Evolutionary conservation across 345 rosid genomes (phyloP).

Genomic region (Salix brachista): DNA sequence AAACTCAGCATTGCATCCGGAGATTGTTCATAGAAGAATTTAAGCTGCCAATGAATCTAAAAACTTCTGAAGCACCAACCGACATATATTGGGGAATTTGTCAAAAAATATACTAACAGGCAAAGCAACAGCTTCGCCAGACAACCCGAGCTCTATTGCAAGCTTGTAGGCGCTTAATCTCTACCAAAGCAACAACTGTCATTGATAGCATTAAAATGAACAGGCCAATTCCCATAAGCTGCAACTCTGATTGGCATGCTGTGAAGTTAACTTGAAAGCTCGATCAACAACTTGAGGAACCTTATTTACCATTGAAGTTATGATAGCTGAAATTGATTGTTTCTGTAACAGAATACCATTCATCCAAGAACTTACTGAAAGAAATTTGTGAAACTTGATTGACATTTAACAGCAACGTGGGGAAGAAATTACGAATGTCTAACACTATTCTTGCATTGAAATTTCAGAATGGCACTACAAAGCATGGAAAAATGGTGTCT

Average conservation of each 20-base stretch:
- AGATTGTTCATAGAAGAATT: constrained; percentile 27
- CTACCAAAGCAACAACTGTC: constrained; percentile 51
- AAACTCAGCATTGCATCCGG: constrained; percentile 34
- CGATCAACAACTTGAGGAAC: too few species aligned
- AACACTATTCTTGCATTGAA: too few species aligned
- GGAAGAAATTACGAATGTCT: too few species aligned
- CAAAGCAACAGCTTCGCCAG: neutral
- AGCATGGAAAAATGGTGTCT: too few species aligned
- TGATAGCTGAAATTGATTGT: too few species aligned
- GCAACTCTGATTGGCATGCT: constrained; percentile 32
- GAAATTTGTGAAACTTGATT: too few species aligned
- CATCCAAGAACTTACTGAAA: too few species aligned
- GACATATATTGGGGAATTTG: constrained; percentile 28
- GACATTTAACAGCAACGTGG: too few species aligned
- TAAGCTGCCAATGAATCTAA: constrained; percentile 32
- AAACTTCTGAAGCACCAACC: constrained; percentile 21
- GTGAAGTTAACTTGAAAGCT: too few species aligned
- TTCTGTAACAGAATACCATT: too few species aligned
- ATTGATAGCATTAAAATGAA: constrained; percentile 52
- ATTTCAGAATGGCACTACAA: too few species aligned
- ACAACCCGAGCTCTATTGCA: neutral
- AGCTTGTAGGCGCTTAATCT: constrained; percentile 32
- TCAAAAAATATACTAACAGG: constrained; percentile 22
- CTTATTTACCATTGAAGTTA: too few species aligned
- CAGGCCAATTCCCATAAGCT: constrained; percentile 57